Evolutionary conservation across 257 asterid genomes (phyloP), one percentile per base, ranked within the genome.

Genomic region (Hygrophila difformis): DNA sequence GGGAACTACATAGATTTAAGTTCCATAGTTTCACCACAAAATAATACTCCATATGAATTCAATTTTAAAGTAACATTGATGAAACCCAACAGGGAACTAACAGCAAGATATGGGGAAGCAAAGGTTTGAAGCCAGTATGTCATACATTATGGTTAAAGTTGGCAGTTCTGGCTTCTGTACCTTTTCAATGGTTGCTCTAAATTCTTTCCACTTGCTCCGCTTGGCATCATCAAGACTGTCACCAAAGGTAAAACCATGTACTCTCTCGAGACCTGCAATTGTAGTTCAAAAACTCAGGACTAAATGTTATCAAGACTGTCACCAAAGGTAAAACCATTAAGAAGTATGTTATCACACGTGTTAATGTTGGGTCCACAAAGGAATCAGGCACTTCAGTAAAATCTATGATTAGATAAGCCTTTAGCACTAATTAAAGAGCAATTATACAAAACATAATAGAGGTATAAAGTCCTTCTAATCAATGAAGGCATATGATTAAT

Each of bases 181-280:
- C 97, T 86, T 73, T 59, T 63, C 73, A 38, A 91, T 77, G 34
- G 63, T 82, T 54, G 76, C 53, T 12, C 75, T 62, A 54, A 91
- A 91, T 51, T 80, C 93, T 57, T 47, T 61, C 99, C 99, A 91
- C 76, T 74, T 91, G 76, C 38, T 62, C 72, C 44, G 78, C 48
- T 55, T 67, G 44, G 55, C 16, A 24, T 76, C 88, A 8, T 76
- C 95, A 39, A 86, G 79, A 62, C 97, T 86, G 63, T 91, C 99
- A 1, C 99, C 97, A 41, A 82, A 86, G 42, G 83, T 77, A 10
- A 33, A 33, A 33, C 12, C 37, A 33, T 33, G 37, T 9, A 33
- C 37, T 33, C 37, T 33, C 12, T 33, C 37, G 10, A 33, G 37
- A 10, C 37, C 37, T 33, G 12, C 37, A 33, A 51, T 47, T 49